Conservation (phyloP, 2,329 filamentous ascomycete species). For the Colletotrichum salicis region DNA sequence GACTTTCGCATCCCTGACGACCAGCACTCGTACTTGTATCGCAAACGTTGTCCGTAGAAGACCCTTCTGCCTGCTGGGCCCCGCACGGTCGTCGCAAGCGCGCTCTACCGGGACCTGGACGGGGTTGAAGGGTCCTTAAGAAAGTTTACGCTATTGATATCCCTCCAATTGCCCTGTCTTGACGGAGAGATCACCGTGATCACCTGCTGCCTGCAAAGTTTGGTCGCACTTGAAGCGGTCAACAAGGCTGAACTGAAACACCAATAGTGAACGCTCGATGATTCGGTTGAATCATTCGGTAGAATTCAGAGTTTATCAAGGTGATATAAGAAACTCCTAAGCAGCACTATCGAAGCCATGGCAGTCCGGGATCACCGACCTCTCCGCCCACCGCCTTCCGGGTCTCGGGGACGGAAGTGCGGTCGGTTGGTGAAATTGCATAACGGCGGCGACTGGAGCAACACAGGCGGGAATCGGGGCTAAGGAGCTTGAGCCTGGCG, state of each 20-base stretch:
- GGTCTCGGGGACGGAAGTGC: constrained; percentile 13
- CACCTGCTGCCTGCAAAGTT: constrained; percentile 28
- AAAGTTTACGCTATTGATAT: constrained; percentile 34
- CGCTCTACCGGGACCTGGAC: constrained; percentile 11
- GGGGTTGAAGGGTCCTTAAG: constrained; percentile 15
- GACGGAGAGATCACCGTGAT: constrained; percentile 32
- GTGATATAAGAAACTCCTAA: constrained; percentile 25
- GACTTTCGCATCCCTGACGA: constrained; percentile 30
- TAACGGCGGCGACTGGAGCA: neutral
- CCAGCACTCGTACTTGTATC: constrained; percentile 7
- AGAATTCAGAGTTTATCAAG: constrained; percentile 18
- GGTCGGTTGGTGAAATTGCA: constrained; percentile 7
- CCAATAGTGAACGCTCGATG: constrained; percentile 9
- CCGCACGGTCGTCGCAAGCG: constrained; percentile 13
- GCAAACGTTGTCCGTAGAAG: constrained; percentile 28
- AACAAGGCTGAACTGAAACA: constrained; percentile 34
- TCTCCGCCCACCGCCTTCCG: neutral
- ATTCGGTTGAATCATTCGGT: neutral
- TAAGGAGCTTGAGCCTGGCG: neutral
- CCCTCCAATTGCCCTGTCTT: constrained; percentile 15
- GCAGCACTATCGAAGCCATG: neutral
- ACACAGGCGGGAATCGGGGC: neutral
- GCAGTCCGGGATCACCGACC: neutral
- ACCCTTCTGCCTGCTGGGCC: constrained; percentile 21
- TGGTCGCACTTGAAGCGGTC: constrained; percentile 18